Percentiles rank a stretch among this genome's conserved stretches.
Evolutionary conservation across 139 green algal genomes (phyloP).

Genomic region (Chlamydomonas sphaeroides): DNA sequence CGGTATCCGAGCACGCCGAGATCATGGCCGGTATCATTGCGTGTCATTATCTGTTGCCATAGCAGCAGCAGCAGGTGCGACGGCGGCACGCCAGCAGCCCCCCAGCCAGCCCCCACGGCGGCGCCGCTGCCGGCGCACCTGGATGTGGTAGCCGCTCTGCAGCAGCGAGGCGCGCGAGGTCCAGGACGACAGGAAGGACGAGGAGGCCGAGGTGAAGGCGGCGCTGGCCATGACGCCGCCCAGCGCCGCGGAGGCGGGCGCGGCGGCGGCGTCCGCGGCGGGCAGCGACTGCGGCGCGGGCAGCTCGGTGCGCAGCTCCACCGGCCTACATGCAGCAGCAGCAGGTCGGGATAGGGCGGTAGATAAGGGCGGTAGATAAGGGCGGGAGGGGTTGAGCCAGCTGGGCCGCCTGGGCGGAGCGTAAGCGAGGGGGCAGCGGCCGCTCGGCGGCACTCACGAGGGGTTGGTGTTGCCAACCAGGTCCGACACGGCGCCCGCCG

Average conservation of each 20-base stretch:
- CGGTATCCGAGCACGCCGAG: too few relatives aligned
- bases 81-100: not conserved
- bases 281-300: not conserved
- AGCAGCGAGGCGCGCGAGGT: not conserved
- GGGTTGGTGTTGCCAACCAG: not conserved
- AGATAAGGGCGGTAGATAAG: too few relatives aligned
- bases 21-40: too few relatives aligned
- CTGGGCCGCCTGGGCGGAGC: too few relatives aligned
- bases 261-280: not conserved
- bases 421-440: too few relatives aligned
- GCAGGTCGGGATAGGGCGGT: too few relatives aligned
- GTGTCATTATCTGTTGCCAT: too few relatives aligned
- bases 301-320: not conserved
- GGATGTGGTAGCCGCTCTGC: conserved; percentile 19
- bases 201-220: not conserved
- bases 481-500: not conserved
- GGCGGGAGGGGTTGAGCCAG: too few relatives aligned
- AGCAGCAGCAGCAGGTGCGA: too few relatives aligned
- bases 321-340: not conserved
- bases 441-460: not conserved
- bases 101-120: not conserved
- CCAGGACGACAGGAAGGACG: not conserved
- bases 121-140: not conserved
- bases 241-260: not conserved
- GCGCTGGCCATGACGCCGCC: not conserved